Evolutionary conservation across 306 rosid species (phyloP), one percentile per base, ranked within the genome.

Genomic region (Crotalaria pallida): DNA sequence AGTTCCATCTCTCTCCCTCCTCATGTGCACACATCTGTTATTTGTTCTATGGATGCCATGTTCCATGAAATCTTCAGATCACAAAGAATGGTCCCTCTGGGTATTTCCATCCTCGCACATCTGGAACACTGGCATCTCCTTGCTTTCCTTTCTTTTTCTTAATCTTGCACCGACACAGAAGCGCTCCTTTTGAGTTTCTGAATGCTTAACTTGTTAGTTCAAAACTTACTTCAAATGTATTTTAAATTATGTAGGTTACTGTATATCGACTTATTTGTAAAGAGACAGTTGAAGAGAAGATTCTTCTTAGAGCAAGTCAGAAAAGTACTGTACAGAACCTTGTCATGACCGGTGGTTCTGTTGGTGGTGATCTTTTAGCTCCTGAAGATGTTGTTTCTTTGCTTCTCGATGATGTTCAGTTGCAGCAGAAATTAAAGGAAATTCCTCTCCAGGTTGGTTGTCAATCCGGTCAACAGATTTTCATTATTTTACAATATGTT

Each of bases 251-350:
- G 61, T 55, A 94, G 99, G 99, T 94, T 51, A 94, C 99, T 33
- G 99, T 94, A 23, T 94, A 94, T 85, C 91, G 99, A 33, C 90
- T 94, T 47, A 94, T 94, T 65, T 94, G 99, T 67, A 91, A 94
- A 84, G 99, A 94, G 79, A 94, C 99, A 0, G 97, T 94, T 71
- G 99, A 94, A 86, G 99, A 94, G 85, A 94, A 94, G 84, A 94
- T 94, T 84, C 92, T 94, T 80, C 96, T 82, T 29, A 84, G 97
- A 84, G 99, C 99, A 29, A 87, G 95, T 78, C 99, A 94, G 79
- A 94, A 94, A 87, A 94, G 86, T 64, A 89, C 99, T 45, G 99
- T 94, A 44, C 99, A 94, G 81, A 92, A 94, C 88, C 99, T 94
- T 75, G 97, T 94, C 70, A 94, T 94, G 97, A 91, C 93, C 1